Percentiles rank a stretch among this genome's conserved stretches.
Conservation (phyloP, 2,329 filamentous ascomycete genomes). For the Aspergillus candidus region DNA sequence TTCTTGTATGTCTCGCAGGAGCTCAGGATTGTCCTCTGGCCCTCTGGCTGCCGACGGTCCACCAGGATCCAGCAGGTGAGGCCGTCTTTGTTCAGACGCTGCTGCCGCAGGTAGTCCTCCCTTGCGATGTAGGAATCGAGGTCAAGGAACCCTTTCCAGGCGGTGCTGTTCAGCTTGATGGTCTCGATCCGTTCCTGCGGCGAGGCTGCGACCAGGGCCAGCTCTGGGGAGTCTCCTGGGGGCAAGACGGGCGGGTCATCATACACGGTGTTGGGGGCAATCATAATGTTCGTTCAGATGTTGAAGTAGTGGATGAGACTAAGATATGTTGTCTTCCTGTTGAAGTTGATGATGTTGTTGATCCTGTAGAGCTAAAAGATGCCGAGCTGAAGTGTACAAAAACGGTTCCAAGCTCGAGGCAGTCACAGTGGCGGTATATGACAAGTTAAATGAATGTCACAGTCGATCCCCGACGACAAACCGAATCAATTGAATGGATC, state of each 20-base stretch:
- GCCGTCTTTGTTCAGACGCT: slow-evolving; percentile 49
- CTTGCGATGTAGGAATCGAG: slow-evolving; percentile 53
- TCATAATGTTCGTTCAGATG: slow-evolving; percentile 23
- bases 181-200: slow-evolving; percentile 48
- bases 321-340: neutral
- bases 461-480: too few relatives aligned
- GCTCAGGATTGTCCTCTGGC: slow-evolving; percentile 45
- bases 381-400: too few relatives aligned
- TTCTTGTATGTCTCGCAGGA: slow-evolving; percentile 53
- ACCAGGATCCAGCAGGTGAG: slow-evolving; percentile 58
- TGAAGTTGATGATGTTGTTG: too few relatives aligned
- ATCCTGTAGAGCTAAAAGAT: too few relatives aligned
- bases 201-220: slow-evolving; percentile 51
- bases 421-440: too few relatives aligned
- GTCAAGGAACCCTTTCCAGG: slow-evolving; percentile 54
- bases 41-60: slow-evolving; percentile 37
- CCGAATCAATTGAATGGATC: neutral
- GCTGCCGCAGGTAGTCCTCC: slow-evolving; percentile 48
- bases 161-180: slow-evolving; percentile 48
- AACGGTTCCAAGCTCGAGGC: too few relatives aligned
- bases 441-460: too few relatives aligned
- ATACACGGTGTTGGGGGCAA: slow-evolving; percentile 26
- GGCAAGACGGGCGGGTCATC: slow-evolving; percentile 34
- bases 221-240: slow-evolving; percentile 43
- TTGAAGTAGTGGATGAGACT: neutral